phyloP scores from a whole-genome alignment of 805 yeast species.

The Barnettozyma vustinii region DNA sequence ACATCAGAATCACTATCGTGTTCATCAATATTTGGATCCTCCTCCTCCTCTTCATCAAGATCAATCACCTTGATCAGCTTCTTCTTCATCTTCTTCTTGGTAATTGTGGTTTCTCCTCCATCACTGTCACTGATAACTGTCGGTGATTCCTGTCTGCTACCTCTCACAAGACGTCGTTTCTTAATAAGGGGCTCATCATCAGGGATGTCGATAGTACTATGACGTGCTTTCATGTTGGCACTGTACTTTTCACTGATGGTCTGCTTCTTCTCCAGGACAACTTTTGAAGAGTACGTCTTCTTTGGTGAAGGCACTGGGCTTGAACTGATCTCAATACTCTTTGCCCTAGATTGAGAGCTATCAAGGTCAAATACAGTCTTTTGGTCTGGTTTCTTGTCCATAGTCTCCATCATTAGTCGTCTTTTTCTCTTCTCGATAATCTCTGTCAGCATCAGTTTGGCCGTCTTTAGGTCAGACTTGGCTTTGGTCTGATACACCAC shows the following conservation, averaged over 20 bases:
- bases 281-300: slow-evolving; percentile 29
- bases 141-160: slow-evolving; percentile 25
- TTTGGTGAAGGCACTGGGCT: slow-evolving; percentile 25
- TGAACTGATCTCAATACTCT: slow-evolving; percentile 18
- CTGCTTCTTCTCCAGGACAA: slow-evolving; percentile 30
- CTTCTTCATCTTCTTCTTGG: not conserved
- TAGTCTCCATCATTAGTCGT: slow-evolving; percentile 12
- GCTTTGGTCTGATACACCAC: slow-evolving; percentile 36
- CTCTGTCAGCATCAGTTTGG: slow-evolving; percentile 28
- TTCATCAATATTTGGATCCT: slow-evolving; percentile 34
- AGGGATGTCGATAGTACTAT: not conserved
- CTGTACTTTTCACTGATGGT: slow-evolving; percentile 33
- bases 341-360: not conserved
- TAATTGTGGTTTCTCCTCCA: slow-evolving; percentile 10
- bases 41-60: slow-evolving; percentile 33
- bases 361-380: not conserved
- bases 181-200: slow-evolving; percentile 19
- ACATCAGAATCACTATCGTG: slow-evolving; percentile 44
- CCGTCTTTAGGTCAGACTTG: slow-evolving; percentile 26
- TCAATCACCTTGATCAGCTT: slow-evolving; percentile 13
- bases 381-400: slow-evolving; percentile 2
- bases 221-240: slow-evolving; percentile 12
- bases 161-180: slow-evolving; percentile 36
- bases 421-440: slow-evolving; percentile 27
- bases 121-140: slow-evolving; percentile 17